phyloP scores from a whole-genome alignment of 495 filamentous ascomycete genomes.

The Lophium mytilinum region DNA sequence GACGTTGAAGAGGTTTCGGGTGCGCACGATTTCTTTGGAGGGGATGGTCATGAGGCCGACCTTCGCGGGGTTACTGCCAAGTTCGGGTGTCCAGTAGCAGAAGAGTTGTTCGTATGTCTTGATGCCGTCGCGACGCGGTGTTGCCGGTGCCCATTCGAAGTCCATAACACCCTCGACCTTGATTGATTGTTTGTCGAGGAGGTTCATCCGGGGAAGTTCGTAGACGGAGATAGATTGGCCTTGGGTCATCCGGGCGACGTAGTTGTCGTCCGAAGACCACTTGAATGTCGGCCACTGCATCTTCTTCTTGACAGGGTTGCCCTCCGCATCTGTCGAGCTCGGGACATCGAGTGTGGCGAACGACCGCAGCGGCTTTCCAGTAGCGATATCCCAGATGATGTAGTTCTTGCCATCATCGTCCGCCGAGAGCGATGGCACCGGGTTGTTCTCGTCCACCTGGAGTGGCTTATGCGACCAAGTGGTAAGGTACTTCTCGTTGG shows the following conservation, averaged over 20 bases:
- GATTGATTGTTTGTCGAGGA: conserved; percentile 79
- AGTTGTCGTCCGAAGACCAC: conserved; percentile 96
- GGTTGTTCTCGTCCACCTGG: conserved; percentile 79
- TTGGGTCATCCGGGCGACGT: conserved; percentile 85
- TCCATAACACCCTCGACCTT: conserved; percentile 95
- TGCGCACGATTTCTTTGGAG: conserved; percentile 84
- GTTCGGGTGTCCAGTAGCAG: conserved; percentile 98
- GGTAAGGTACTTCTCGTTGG: conserved; percentile 83
- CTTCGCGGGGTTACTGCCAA: conserved; percentile 95
- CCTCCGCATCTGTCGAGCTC: conserved; percentile 48
- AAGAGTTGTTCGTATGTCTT: conserved; percentile 91
- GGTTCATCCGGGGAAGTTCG: conserved; percentile 84
- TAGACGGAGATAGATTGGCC: conserved; percentile 88
- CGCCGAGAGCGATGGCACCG: conserved; percentile 53
- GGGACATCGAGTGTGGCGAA: conserved; percentile 81
- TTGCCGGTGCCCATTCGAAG: conserved; percentile 93
- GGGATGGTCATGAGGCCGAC: conserved; percentile 95
- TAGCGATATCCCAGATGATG: conserved; percentile 94
- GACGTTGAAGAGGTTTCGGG: conserved; percentile 94
- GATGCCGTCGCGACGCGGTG: conserved; percentile 64
- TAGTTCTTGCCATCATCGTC: conserved; percentile 99
- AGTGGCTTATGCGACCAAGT: conserved; percentile 95
- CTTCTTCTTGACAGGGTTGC: conserved; percentile 74
- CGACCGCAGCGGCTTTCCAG: conserved; percentile 80
- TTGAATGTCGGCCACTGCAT: conserved; percentile 98